Evolutionary conservation across 306 rosid genomes (phyloP).

Genomic region (Glycine latifolia): DNA sequence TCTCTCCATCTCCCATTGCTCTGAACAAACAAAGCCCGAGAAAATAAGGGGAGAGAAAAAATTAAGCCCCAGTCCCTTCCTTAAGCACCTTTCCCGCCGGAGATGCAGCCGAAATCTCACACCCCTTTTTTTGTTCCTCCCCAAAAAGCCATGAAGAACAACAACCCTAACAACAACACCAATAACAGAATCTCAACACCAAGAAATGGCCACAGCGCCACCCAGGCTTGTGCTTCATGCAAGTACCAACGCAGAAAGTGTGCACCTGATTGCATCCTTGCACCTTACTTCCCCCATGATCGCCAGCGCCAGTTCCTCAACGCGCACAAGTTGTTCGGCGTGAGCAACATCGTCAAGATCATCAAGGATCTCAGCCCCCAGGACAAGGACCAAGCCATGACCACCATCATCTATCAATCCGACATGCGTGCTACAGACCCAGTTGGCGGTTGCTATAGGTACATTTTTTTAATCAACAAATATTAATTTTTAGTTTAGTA

Average conservation of each 20-base stretch:
- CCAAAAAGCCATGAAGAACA: conserved; percentile 46
- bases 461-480: no score
- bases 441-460: conserved; percentile 74
- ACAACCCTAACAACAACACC: neutral
- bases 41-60: conserved; percentile 41
- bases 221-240: conserved; percentile 95
- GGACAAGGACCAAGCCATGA: conserved; percentile 74
- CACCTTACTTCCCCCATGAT: conserved; percentile 90
- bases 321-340: conserved; percentile 88
- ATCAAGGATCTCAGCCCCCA: conserved; percentile 59
- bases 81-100: conserved; percentile 69
- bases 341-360: conserved; percentile 77
- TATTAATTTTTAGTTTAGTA: no score
- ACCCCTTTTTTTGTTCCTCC: conserved; percentile 23
- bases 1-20: conserved; percentile 34
- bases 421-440: conserved; percentile 84
- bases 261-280: conserved; percentile 84
- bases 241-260: conserved; percentile 93
- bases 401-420: conserved; percentile 73
- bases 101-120: conserved; percentile 72
- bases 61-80: conserved; percentile 33
- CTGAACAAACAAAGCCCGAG: neutral
- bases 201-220: conserved; percentile 57
- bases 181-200: conserved; percentile 42
- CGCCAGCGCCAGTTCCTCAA: conserved; percentile 75